Conservation (phyloP, 257 asterid species). For the Salvia hispanica region DNA sequence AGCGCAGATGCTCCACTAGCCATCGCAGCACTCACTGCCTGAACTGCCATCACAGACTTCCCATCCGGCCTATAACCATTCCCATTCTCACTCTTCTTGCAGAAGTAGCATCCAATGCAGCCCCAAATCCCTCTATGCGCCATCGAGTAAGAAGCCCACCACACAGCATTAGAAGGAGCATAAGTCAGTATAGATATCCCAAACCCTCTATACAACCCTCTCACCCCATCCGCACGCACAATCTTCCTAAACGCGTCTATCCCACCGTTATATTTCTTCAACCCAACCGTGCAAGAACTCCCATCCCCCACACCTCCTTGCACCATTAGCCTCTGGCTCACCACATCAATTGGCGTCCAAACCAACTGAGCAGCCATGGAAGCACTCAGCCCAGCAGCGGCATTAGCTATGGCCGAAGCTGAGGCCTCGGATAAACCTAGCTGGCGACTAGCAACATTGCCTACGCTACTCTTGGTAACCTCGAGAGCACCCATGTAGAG, state of each 20-base stretch:
- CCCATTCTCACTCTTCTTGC: conserved; percentile 58
- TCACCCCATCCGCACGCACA: conserved; percentile 57
- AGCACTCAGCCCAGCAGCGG: conserved; percentile 89
- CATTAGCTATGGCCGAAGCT: conserved; percentile 79
- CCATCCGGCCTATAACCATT: conserved; percentile 70
- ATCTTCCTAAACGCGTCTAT: conserved; percentile 88
- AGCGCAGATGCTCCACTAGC: conserved; percentile 94
- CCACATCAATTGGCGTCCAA: conserved; percentile 96
- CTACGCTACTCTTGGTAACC: conserved; percentile 84
- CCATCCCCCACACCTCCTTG: conserved; percentile 55
- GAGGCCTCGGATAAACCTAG: conserved; percentile 78
- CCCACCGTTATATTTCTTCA: conserved; percentile 77
- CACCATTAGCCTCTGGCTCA: conserved; percentile 96
- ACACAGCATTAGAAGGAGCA: conserved; percentile 97
- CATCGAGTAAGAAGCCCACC: conserved; percentile 96
- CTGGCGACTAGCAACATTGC: conserved; percentile 51
- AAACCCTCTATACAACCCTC: conserved; percentile 91
- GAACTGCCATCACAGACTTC: conserved; percentile 69
- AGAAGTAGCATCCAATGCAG: conserved; percentile 50
- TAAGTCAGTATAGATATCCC: conserved; percentile 91
- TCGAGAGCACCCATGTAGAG: conserved; percentile 98
- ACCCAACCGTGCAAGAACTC: conserved; percentile 40
- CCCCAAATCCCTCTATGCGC: conserved; percentile 77
- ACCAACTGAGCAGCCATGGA: conserved; percentile 98
- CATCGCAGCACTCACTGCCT: conserved; percentile 88